Evolutionary conservation across 495 filamentous ascomycete species (phyloP).

Genomic region (Penicillium steckii): DNA sequence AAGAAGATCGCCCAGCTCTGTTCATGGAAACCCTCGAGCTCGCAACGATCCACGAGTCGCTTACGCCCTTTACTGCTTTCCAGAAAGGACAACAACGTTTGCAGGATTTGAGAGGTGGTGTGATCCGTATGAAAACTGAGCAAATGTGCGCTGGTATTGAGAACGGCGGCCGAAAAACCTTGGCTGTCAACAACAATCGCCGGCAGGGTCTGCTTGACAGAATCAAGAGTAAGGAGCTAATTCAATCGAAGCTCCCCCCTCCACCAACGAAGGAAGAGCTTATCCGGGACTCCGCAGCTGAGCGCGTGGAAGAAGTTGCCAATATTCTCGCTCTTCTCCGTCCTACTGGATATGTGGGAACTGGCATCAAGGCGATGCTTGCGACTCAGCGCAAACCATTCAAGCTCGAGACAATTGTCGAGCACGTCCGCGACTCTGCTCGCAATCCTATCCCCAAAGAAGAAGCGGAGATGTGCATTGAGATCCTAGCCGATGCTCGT

Average conservation of each 20-base stretch:
- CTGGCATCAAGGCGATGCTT: constrained; percentile 32
- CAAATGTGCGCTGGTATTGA: constrained; percentile 24
- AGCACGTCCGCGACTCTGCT: constrained; percentile 40
- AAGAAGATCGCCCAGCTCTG: constrained; percentile 21
- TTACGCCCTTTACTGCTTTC: constrained; percentile 41
- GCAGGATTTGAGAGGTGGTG: constrained; percentile 44
- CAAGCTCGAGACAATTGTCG: constrained; percentile 36
- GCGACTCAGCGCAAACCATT: constrained; percentile 42
- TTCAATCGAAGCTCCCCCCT: constrained; percentile 43
- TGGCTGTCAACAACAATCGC: constrained; percentile 34
- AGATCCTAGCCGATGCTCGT: constrained; percentile 39
- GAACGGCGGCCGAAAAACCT: constrained; percentile 17
- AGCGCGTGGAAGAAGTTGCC: constrained; percentile 45
- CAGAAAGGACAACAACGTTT: constrained; percentile 47
- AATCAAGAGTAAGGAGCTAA: constrained; percentile 44
- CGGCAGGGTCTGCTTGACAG: constrained; percentile 43
- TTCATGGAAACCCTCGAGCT: constrained; percentile 37
- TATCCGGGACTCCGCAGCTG: constrained; percentile 36
- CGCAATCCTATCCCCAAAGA: constrained; percentile 39
- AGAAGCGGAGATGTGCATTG: constrained; percentile 43
- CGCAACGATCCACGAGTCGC: constrained; percentile 38
- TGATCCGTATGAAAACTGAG: constrained; percentile 42
- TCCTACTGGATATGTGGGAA: constrained; percentile 35
- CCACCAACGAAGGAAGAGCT: constrained; percentile 44
- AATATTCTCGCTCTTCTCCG: constrained; percentile 37